Percentiles rank a stretch among this genome's conserved stretches.
These are phyloP conservation scores for Capsella rubella DNA, from an alignment of 441 rosid species.

Conservation along the genomic window DNA sequence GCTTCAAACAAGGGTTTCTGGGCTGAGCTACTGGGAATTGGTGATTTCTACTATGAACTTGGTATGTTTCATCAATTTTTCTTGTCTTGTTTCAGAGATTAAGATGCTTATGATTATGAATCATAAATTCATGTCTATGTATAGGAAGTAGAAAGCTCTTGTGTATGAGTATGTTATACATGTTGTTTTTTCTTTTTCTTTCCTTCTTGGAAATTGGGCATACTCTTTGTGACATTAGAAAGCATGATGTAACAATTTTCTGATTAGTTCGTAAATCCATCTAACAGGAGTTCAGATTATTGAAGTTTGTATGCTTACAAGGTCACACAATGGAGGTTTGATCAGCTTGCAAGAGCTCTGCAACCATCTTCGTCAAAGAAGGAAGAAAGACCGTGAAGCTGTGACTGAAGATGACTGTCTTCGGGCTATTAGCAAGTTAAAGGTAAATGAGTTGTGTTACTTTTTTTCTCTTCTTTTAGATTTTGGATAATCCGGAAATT, in stretches of 20 bases:
- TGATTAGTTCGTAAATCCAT: constrained; percentile 46
- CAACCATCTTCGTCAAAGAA: constrained; percentile 70
- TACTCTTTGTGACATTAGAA: constrained; percentile 5
- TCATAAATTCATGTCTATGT: constrained; percentile 8
- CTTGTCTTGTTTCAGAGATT: neutral
- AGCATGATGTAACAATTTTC: neutral
- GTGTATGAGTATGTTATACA: neutral
- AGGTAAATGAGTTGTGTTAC: constrained; percentile 51
- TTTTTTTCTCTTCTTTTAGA: neutral
- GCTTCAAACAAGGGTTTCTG: constrained; percentile 94
- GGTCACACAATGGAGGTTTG: constrained; percentile 88
- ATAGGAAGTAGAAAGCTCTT: neutral
- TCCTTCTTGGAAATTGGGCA: neutral
- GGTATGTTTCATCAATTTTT: constrained; percentile 46
- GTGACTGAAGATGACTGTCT: constrained; percentile 96
- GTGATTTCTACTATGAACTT: constrained; percentile 95
- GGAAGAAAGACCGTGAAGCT: constrained; percentile 82
- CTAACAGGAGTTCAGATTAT: constrained; percentile 91
- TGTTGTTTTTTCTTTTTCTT: neutral
- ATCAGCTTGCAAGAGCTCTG: constrained; percentile 88
- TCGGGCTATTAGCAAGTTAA: constrained; percentile 93
- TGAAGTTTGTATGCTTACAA: constrained; percentile 91
- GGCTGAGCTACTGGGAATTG: constrained; percentile 93
- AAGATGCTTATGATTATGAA: constrained; percentile 5
- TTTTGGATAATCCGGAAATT: neutral